Percentiles rank a stretch among this genome's conserved stretches.
phyloP scores from a whole-genome alignment of 1,284 basidiomycete genomes.

The Cystobasidium slooffiae region DNA sequence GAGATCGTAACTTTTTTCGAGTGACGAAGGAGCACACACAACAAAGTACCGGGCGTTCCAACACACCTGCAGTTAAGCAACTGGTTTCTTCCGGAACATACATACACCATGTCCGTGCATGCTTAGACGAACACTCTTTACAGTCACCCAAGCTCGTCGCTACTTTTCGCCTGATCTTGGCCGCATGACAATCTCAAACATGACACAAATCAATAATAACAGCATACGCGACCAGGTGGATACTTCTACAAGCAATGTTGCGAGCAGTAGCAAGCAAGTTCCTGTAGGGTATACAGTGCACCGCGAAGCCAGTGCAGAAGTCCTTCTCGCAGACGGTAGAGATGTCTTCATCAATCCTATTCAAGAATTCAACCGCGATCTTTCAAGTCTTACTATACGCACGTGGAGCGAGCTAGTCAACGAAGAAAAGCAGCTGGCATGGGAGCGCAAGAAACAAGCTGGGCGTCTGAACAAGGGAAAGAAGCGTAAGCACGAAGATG shows the following conservation, averaged over 20 bases:
- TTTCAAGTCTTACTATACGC: conserved; percentile 85
- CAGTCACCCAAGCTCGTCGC: too few species aligned
- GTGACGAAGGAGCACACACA: too few species aligned
- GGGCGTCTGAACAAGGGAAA: conserved; percentile 28
- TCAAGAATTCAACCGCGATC: conserved; percentile 96
- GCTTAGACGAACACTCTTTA: too few species aligned
- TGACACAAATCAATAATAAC: background rate
- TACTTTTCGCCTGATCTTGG: too few species aligned
- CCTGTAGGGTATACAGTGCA: conserved; percentile 40
- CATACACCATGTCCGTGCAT: too few species aligned
- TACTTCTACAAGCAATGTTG: background rate
- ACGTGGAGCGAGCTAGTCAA: conserved; percentile 80
- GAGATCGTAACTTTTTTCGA: too few species aligned
- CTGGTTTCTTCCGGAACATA: too few species aligned
- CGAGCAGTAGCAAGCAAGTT: background rate
- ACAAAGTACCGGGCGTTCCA: too few species aligned
- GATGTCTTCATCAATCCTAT: conserved; percentile 89
- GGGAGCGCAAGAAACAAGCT: conserved; percentile 56
- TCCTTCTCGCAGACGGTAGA: conserved; percentile 67
- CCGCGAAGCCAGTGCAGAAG: conserved; percentile 76
- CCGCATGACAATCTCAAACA: too few species aligned
- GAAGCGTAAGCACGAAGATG: conserved; percentile 42
- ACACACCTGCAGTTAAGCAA: too few species aligned
- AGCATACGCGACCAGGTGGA: background rate
- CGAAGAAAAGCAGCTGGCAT: conserved; percentile 68